Evolutionary conservation across 23 red algal genomes (phyloP).

Genomic region (Gracilaria domingensis): DNA sequence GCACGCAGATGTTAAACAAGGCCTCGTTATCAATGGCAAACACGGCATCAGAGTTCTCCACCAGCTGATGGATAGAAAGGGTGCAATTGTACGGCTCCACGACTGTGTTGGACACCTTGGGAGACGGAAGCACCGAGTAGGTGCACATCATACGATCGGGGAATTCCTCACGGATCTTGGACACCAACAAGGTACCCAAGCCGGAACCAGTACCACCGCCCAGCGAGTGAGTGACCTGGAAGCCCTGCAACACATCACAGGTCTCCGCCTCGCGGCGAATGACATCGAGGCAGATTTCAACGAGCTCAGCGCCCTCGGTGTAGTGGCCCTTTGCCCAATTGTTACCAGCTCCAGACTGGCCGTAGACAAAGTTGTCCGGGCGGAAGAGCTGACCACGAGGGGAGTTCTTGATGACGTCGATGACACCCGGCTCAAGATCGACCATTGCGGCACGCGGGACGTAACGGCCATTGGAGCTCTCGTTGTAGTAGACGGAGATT

Average conservation of each 20-base stretch:
- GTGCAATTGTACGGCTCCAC: conserved; percentile 99
- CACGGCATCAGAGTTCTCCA: conserved; percentile 98
- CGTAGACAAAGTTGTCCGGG: conserved; percentile 98
- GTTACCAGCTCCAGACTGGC: conserved; percentile 97
- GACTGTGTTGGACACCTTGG: conserved; percentile 98
- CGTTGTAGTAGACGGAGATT: conserved; percentile 95
- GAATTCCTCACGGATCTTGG: conserved; percentile 99
- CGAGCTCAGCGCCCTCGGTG: conserved; percentile 98
- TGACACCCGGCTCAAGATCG: conserved; percentile 95
- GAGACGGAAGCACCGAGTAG: conserved; percentile 98
- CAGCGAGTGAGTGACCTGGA: conserved; percentile 98
- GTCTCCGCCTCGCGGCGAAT: conserved; percentile 92
- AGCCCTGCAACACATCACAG: conserved; percentile 98
- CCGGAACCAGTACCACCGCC: conserved; percentile 99
- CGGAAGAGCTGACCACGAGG: conserved; percentile 78
- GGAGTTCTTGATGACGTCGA: conserved; percentile 82
- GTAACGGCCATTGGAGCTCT: conserved; percentile 92
- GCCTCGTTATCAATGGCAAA: conserved; percentile 99
- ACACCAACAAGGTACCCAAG: conserved; percentile 94
- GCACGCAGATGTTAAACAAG: conserved; percentile 94
- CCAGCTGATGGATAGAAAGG: conserved; percentile 97
- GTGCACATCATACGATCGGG: conserved; percentile 99
- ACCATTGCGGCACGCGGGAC: conserved; percentile 93
- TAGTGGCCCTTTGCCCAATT: conserved; percentile 99
- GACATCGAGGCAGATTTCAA: conserved; percentile 94